phyloP scores from a whole-genome alignment of 2,329 filamentous ascomycete species.

The Ilyonectria mors-panacis region DNA sequence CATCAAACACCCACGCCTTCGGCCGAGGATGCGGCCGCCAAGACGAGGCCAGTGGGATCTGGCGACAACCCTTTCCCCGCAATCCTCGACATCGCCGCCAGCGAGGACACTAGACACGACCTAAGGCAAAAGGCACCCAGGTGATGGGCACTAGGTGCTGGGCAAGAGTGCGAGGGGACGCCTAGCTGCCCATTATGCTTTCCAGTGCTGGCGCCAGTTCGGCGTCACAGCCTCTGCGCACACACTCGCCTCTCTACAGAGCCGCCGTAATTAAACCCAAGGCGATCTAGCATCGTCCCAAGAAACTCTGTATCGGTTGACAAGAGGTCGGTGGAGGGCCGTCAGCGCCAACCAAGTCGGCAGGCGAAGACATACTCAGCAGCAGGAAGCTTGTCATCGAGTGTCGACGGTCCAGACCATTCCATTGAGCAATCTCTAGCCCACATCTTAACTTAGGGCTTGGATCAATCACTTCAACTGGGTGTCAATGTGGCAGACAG shows the following conservation, averaged over 20 bases:
- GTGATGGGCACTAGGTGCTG: constrained; percentile 2
- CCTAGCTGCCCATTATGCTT: constrained; percentile 15
- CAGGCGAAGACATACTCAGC: not conserved
- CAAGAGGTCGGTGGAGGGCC: constrained; percentile 1
- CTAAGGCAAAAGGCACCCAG: constrained; percentile 12
- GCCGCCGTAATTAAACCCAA: constrained; percentile 22
- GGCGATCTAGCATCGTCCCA: constrained; percentile 18
- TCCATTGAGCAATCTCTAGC: not conserved
- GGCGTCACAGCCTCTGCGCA: constrained; percentile 8
- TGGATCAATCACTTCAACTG: not conserved
- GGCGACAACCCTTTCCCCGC: constrained; percentile 4
- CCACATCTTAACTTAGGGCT: not conserved
- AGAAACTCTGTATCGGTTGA: constrained; percentile 26
- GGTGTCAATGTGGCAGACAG: not conserved
- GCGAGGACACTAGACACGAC: not conserved
- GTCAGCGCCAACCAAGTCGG: constrained; percentile 3
- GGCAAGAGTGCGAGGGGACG: not conserved
- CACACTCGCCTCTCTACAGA: constrained; percentile 1
- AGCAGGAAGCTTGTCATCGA: not conserved
- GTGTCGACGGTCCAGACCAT: constrained; percentile 3
- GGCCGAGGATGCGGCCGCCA: constrained; percentile 1
- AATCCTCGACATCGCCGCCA: not conserved
- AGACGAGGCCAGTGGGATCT: constrained; percentile 5
- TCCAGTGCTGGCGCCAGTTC: constrained; percentile 6
- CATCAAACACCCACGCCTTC: constrained; percentile 1